These are phyloP conservation scores for Francoa sonchifolia DNA, from an alignment of 441 rosid genomes.

Conservation along the genomic window DNA sequence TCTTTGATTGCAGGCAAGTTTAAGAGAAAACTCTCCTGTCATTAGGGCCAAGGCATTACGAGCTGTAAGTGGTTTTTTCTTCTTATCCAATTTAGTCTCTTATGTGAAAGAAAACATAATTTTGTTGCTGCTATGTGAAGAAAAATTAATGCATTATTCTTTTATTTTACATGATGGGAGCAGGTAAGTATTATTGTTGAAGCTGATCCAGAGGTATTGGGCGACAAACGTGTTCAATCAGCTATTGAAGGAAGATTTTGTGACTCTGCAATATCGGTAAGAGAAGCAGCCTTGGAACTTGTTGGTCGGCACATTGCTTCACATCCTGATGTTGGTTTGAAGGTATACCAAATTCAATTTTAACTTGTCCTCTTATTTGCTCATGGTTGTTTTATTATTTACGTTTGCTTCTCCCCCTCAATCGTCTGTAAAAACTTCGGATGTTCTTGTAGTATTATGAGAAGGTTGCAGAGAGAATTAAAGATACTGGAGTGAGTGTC, in stretches of 20 bases:
- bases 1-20: constrained; percentile 62
- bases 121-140: constrained; percentile 11
- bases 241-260: constrained; percentile 99
- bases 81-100: too few species aligned
- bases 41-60: constrained; percentile 94
- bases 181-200: constrained; percentile 98
- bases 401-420: background rate
- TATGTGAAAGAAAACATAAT: constrained; percentile 8
- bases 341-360: constrained; percentile 37
- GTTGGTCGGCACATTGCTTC: constrained; percentile 98
- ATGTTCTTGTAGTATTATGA: constrained; percentile 67
- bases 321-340: constrained; percentile 92
- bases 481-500: constrained; percentile 98
- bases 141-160: background rate
- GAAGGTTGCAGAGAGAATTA: constrained; percentile 96
- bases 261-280: constrained; percentile 96
- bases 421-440: constrained; percentile 10
- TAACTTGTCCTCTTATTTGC: constrained; percentile 7
- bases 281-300: constrained; percentile 98
- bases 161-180: constrained; percentile 22
- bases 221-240: constrained; percentile 84
- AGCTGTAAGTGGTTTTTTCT: constrained; percentile 89
- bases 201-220: constrained; percentile 92
- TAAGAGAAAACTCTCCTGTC: constrained; percentile 91
- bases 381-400: constrained; percentile 5